Evolutionary conservation across 1,139 yeast species (phyloP).

Genomic region (Scheffersomyces cryptocercus): DNA sequence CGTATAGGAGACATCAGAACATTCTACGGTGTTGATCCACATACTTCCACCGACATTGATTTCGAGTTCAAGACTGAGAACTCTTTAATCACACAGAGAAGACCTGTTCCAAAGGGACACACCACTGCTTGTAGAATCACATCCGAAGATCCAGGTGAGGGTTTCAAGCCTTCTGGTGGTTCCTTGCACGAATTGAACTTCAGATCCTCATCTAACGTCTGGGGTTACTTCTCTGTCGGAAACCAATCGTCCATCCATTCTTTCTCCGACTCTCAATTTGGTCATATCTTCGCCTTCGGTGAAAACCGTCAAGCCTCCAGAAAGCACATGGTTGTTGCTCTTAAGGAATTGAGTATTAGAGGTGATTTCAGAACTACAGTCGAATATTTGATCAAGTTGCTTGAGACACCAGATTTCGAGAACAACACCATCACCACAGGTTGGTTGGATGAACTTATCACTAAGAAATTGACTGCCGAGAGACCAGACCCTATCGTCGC

Average conservation of each 20-base stretch:
- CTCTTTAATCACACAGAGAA: slow-evolving; percentile 77
- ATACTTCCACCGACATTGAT: slow-evolving; percentile 85
- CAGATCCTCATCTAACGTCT: slow-evolving; percentile 94
- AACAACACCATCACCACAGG: slow-evolving; percentile 97
- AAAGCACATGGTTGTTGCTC: slow-evolving; percentile 97
- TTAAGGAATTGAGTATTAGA: slow-evolving; percentile 92
- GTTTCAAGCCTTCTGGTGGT: slow-evolving; percentile 98
- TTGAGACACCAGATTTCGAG: slow-evolving; percentile 96
- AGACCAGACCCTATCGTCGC: slow-evolving; percentile 92
- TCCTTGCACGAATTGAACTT: slow-evolving; percentile 92
- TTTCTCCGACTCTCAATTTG: slow-evolving; percentile 96
- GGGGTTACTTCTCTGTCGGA: slow-evolving; percentile 99
- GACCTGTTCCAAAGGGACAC: slow-evolving; percentile 95
- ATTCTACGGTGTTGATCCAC: slow-evolving; percentile 94
- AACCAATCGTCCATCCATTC: slow-evolving; percentile 97
- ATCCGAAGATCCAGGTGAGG: slow-evolving; percentile 98
- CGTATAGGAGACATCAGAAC: slow-evolving; percentile 90
- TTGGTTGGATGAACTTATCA: slow-evolving; percentile 95
- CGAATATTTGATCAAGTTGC: slow-evolving; percentile 88
- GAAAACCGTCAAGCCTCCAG: slow-evolving; percentile 97
- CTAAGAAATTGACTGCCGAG: slow-evolving; percentile 92
- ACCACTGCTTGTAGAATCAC: slow-evolving; percentile 99
- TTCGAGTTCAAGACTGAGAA: slow-evolving; percentile 79
- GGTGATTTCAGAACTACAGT: slow-evolving; percentile 99
- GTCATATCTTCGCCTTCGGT: slow-evolving; percentile 98